A percentile compares a stretch with the other conserved stretches of the same genome.
These are phyloP conservation scores for Arachis stenosperma DNA, from an alignment of 306 rosid genomes.

Conservation along the genomic window DNA sequence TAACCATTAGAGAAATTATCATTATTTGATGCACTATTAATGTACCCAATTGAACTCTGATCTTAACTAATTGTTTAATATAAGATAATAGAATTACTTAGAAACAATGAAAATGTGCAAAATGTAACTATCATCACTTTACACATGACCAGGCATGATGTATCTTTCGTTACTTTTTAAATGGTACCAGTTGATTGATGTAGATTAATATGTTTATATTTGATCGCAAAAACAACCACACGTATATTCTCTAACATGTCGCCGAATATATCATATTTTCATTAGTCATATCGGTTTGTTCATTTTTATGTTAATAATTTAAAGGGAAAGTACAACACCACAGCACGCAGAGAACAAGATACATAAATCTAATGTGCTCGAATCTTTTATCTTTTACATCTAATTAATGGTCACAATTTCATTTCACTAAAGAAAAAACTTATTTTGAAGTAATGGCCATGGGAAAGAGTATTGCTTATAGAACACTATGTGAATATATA, in stretches of 20 bases:
- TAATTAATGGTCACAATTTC: conserved; percentile 44
- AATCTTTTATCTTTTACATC: conserved; percentile 37
- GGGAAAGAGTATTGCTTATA: neutral
- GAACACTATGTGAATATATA: too few relatives aligned
- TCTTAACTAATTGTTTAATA: too few relatives aligned
- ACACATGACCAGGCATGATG: neutral
- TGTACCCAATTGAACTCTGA: too few relatives aligned
- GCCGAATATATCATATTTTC: conserved; percentile 31
- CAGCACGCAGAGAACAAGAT: conserved; percentile 9
- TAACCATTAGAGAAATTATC: too few relatives aligned
- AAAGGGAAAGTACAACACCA: conserved; percentile 11
- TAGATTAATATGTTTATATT: neutral
- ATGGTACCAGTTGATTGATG: neutral
- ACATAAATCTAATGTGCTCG: conserved; percentile 21
- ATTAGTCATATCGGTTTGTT: conserved; percentile 34
- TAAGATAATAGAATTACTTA: too few relatives aligned
- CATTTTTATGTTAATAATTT: conserved; percentile 3
- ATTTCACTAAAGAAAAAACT: conserved; percentile 31
- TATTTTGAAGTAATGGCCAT: conserved; percentile 20
- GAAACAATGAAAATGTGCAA: too few relatives aligned
- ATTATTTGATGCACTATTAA: too few relatives aligned
- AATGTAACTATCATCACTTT: neutral
- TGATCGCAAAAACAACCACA: conserved; percentile 29
- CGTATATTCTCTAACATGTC: conserved; percentile 25
- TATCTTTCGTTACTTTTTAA: neutral